phyloP scores from a whole-genome alignment of 768 basidiomycete species.

The Leccinum boreale region DNA sequence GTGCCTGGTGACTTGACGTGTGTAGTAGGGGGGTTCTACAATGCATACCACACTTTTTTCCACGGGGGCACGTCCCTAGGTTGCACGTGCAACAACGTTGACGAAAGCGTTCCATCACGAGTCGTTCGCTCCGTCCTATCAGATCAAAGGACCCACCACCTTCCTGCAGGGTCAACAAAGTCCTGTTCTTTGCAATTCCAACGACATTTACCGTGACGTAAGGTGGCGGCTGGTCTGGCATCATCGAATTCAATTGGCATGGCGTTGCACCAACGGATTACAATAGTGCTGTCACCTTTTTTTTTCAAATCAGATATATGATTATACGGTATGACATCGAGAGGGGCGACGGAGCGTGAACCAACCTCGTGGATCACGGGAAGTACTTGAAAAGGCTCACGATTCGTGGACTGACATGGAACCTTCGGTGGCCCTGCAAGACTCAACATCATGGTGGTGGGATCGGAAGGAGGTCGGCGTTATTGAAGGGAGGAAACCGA shows the following conservation, averaged over 20 bases:
- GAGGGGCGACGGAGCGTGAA: not conserved
- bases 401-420: not conserved
- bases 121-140: not conserved
- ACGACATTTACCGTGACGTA: not conserved
- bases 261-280: not conserved
- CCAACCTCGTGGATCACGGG: not conserved
- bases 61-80: constrained; percentile 10
- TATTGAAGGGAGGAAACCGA: not conserved
- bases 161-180: not conserved
- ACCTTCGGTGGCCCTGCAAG: not conserved
- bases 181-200: constrained; percentile 13
- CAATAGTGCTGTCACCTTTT: not conserved
- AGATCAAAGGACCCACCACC: not conserved
- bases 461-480: not conserved
- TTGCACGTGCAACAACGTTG: not conserved
- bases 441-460: not conserved
- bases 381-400: not conserved
- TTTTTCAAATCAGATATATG: not conserved
- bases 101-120: not conserved
- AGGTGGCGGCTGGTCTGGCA: not conserved
- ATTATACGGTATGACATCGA: not conserved
- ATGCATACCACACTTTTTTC: not conserved
- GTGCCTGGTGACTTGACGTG: not conserved
- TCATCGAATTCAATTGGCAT: not conserved
- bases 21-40: not conserved